Base-by-base conservation (phyloP, 805 yeast genomes). In the Barnettozyma salicaria region DNA sequence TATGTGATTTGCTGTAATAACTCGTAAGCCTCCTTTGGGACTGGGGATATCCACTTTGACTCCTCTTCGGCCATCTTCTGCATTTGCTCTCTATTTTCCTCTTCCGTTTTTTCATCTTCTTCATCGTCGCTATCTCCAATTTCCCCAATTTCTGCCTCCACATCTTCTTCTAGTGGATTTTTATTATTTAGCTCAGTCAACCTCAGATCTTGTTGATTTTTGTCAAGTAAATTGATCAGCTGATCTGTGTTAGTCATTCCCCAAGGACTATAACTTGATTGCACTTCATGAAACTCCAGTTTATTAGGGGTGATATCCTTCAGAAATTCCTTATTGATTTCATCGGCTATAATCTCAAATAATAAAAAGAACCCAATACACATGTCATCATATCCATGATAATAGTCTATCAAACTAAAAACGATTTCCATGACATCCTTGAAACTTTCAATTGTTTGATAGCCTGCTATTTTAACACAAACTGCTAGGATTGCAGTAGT, bases 401-500 rank as follows among this genome's bases (percentile, higher is more conserved):
- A 90, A 36, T 78, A 67, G 59, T 90, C 97, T 34, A 90, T 65
- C 24, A 89, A 61, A 14, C 79, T 74, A 56, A 90, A 87, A 44
- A 87, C 70, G 4, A 88, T 76, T 32, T 77, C 72, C 14, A 90
- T 63, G 1, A 90, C 67, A 56, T 90, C 97, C 34, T 68, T 74
- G 36, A 90, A 66, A 41, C 77, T 85, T 22, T 70, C 67, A 11
- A 87, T 62, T 18, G 87, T 63, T 21, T 72, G 64, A 8, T 71
- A 63, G 0, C 96, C 96, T 0, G 89, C 79, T 19, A 88, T 65
- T 45, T 70, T 74, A 20, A 86, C 67, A 31, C 90, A 60, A 4
- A 86, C 79, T 31, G 81, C 68, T 27, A 90, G 61, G 4, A 89
- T 77, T 0, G 78, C 76, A 4, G 87, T 71, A 8, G 87, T 68